Base-by-base conservation (phyloP, 352 stramenopile genomes). In the Hyaloperonospora arabidopsidis region DNA sequence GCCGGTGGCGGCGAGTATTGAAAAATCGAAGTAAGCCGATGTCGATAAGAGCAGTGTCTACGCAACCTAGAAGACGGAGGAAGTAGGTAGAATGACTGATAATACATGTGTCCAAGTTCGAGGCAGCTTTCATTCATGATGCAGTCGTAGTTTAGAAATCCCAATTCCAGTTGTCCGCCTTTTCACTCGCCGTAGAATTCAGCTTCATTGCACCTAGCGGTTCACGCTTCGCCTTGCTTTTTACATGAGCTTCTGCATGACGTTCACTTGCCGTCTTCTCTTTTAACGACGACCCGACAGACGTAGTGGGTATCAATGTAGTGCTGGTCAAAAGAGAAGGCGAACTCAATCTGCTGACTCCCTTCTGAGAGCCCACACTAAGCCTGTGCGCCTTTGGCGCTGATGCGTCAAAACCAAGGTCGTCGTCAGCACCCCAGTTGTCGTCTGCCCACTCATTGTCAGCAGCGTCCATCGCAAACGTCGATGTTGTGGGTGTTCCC, bases 101-200 rank as follows among this genome's bases (percentile, higher is more conserved):
- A 68, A 38, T 41, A 62, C 2, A 32, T 45, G 51, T 51, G 23
- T 50, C 17, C 15, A 25, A 12, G 18, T 38, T 45, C 21, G 11
- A 15, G 5, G 22, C 8, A 11, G 5, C 25, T 22, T 18, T 44
- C 19, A 21, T 52, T 18, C 15, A 28, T 38, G 23, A 6, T 19
- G 23, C 36, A 48, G 11, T 15, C 32, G 15, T 14, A 14, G 34
- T 61, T 53, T 80, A 89, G 48, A 89, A 90, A 57, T 88, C 74
- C 80, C 80, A 90, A 52, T 87, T 84, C 80, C 80, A 90, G 49
- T 90, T 74, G 54, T 90, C 78, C 19, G 67, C 70, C 54, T 84
- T 85, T 32, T 59, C 65, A 38, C 54, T 59, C 1, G 54, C 48
- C 14, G 52, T 56, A 21, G 72, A 48, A 40, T 61, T 53, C 15